Evolutionary conservation across 2,329 filamentous ascomycete genomes (phyloP), one percentile per base, ranked within the genome.

Genomic region (Drechmeria coniospora): DNA sequence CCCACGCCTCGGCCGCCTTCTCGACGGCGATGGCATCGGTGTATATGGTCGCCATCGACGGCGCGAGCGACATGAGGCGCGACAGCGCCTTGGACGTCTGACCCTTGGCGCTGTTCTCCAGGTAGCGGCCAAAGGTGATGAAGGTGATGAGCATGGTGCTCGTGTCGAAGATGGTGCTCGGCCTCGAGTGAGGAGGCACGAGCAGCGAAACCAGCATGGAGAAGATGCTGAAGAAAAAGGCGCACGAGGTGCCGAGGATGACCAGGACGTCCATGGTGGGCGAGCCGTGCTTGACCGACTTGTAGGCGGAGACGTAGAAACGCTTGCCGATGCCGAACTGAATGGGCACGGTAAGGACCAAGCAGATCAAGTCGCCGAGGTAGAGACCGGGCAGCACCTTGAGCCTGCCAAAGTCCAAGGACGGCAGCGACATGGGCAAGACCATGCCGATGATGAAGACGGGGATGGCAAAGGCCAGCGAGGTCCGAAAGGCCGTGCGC

Each of bases 91-190:
- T 90, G 5, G 86, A 94, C 0, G 90, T 98, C 55, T 95, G 82
- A 0, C 90, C 90, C 57, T 95, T 98, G 28, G 90, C 90, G 12
- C 76, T 65, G 48, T 95, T 98, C 54, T 98, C 90, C 12, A 98
- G 57, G 57, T 79, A 98, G 20, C 90, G 76, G 4, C 90, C 83
- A 3, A 98, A 58, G 1, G 79, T 84, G 50, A 94, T 83, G 49
- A 98, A 95, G 0, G 84, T 93, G 50, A 98, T 86, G 28, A 98
- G 65, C 90, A 95, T 98, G 14, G 84, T 93, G 54, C 86, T 94
- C 1, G 90, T 98, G 47, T 98, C 90, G 44, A 98, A 98, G 11
- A 94, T 79, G 2, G 84, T 94, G 36, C 73, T 76, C 1, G 90
- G 90, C 26, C 81, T 71, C 3, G 65, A 69, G 47, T 95, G 83